Conservation (phyloP, 2,329 filamentous ascomycete genomes). For the Pyricularia pennisetigena region DNA sequence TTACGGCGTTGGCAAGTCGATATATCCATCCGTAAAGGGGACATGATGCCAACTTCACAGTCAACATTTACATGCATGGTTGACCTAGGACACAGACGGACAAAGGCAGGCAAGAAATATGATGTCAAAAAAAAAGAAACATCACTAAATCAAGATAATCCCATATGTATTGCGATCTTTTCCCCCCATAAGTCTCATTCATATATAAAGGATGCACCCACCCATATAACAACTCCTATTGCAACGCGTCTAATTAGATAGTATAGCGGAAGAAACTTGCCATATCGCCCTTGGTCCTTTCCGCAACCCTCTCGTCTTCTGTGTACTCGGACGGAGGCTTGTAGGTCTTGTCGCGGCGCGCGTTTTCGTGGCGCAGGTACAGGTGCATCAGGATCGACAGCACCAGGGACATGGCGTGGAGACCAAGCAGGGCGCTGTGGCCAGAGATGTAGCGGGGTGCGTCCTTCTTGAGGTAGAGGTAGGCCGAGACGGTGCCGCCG, state of each 20-base stretch:
- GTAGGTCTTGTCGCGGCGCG: constrained; percentile 36
- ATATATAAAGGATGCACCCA: neutral
- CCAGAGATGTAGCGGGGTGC: constrained; percentile 31
- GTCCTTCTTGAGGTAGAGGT: constrained; percentile 19
- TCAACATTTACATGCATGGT: too few species aligned
- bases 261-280: constrained; percentile 48
- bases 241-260: constrained; percentile 20
- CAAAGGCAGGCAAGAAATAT: too few species aligned
- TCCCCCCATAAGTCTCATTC: too few species aligned
- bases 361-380: constrained; percentile 47
- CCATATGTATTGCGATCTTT: too few species aligned
- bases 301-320: constrained; percentile 38
- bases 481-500: constrained; percentile 21
- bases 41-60: too few species aligned
- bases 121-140: too few species aligned
- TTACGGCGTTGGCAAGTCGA: too few species aligned
- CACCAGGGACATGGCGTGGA: constrained; percentile 32
- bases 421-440: constrained; percentile 32
- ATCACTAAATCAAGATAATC: too few species aligned
- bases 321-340: constrained; percentile 40
- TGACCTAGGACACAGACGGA: too few species aligned
- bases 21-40: too few species aligned
- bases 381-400: constrained; percentile 45
- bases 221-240: neutral
- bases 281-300: constrained; percentile 45